Percentiles rank a stretch among this genome's conserved stretches.
Evolutionary conservation across 768 basidiomycete genomes (phyloP).

Genomic region (Brasilioporus rufonigricans): DNA sequence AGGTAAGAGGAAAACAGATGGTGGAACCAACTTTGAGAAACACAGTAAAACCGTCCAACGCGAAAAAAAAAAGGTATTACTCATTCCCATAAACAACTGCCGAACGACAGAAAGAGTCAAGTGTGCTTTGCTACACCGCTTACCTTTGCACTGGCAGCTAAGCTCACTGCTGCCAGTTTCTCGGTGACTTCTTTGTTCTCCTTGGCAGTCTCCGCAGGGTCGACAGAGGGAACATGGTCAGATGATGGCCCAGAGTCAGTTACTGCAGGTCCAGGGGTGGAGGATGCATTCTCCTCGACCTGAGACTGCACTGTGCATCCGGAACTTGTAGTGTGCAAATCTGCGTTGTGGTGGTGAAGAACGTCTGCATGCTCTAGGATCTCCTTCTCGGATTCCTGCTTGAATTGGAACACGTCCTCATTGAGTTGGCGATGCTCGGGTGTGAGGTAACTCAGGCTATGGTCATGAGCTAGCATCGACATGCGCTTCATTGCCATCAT

Average conservation of each 20-base stretch:
- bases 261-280: slow-evolving; percentile 2
- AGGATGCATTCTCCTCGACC: not conserved
- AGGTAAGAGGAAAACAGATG: slow-evolving; percentile 1
- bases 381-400: slow-evolving; percentile 74
- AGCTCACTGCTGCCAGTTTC: slow-evolving; percentile 25
- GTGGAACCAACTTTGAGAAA: not conserved
- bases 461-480: slow-evolving; percentile 44
- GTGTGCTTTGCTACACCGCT: slow-evolving; percentile 10
- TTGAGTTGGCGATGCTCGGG: slow-evolving; percentile 49
- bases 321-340: not conserved
- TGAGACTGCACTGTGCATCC: not conserved
- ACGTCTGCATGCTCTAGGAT: slow-evolving; percentile 40
- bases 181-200: slow-evolving; percentile 26
- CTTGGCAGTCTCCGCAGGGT: slow-evolving; percentile 10
- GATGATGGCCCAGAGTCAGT: not conserved
- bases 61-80: not conserved
- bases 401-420: slow-evolving; percentile 62
- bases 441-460: slow-evolving; percentile 28
- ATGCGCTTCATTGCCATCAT: slow-evolving; percentile 86
- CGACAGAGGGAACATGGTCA: not conserved
- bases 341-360: slow-evolving; percentile 48
- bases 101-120: slow-evolving; percentile 13
- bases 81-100: not conserved
- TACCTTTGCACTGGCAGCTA: slow-evolving; percentile 34
- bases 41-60: not conserved